phyloP scores from a whole-genome alignment of 2,329 filamentous ascomycete species.

The Thelonectria discophora region DNA sequence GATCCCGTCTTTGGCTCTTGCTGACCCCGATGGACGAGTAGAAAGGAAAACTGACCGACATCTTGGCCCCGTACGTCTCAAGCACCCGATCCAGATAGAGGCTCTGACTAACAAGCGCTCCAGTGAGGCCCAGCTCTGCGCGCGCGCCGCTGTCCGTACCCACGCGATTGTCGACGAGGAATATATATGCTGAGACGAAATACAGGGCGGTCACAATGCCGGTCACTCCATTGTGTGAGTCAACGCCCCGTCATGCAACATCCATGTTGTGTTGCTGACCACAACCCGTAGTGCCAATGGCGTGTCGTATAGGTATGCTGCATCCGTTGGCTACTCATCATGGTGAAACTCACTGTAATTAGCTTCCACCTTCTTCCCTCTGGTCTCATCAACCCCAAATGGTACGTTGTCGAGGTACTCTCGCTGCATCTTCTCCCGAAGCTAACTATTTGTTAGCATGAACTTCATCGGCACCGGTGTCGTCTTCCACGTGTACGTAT shows the following conservation, averaged over 20 bases:
- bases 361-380: conserved; percentile 29
- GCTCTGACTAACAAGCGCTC: no score
- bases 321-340: background rate
- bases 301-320: conserved; percentile 1
- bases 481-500: background rate
- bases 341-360: background rate
- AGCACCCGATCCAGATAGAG: no score
- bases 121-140: conserved; percentile 26
- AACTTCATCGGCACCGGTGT: background rate
- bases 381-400: conserved; percentile 26
- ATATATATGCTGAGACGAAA: no score
- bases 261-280: background rate
- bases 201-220: conserved; percentile 15
- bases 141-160: conserved; percentile 18
- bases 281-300: background rate
- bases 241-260: background rate
- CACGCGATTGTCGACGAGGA: no score
- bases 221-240: conserved; percentile 28
- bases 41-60: conserved; percentile 23
- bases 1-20: background rate
- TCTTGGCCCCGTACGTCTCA: conserved; percentile 8
- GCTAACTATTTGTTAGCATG: background rate
- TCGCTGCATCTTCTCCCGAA: background rate
- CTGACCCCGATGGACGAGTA: background rate
- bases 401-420: background rate